phyloP scores from a whole-genome alignment of 192 early-diverging fungal species.

The Kappamyces sp. region DNA sequence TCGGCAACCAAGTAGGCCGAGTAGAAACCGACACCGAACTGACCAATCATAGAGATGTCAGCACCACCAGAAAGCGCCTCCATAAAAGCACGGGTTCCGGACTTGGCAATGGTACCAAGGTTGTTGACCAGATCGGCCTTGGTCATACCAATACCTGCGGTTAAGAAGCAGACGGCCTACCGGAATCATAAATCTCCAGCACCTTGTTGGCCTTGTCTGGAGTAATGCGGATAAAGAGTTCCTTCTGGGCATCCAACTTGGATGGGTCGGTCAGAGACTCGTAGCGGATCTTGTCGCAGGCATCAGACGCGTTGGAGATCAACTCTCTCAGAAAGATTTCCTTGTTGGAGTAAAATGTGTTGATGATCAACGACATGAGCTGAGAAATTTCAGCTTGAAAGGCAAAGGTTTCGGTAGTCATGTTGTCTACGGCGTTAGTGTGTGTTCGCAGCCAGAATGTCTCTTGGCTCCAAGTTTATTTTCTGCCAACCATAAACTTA shows the following conservation, averaged over 20 bases:
- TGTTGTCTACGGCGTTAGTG: not conserved
- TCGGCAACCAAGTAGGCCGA: slow-evolving; percentile 99
- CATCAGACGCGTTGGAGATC: slow-evolving; percentile 93
- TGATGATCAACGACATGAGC: slow-evolving; percentile 99
- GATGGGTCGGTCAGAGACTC: slow-evolving; percentile 91
- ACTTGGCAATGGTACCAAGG: slow-evolving; percentile 99
- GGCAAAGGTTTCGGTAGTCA: slow-evolving; percentile 55
- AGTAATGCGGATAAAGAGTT: slow-evolving; percentile 90
- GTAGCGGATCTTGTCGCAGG: slow-evolving; percentile 98
- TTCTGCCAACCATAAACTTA: too few relatives aligned
- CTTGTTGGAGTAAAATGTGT: slow-evolving; percentile 79
- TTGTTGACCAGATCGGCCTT: slow-evolving; percentile 95
- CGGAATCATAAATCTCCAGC: slow-evolving; percentile 81
- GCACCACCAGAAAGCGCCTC: slow-evolving; percentile 92
- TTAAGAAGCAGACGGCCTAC: slow-evolving; percentile 13
- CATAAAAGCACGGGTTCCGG: slow-evolving; percentile 99
- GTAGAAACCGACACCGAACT: slow-evolving; percentile 99
- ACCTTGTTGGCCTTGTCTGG: slow-evolving; percentile 85
- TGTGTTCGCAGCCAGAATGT: too few relatives aligned
- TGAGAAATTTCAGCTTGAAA: slow-evolving; percentile 99
- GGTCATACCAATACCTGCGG: slow-evolving; percentile 81
- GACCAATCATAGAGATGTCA: slow-evolving; percentile 99
- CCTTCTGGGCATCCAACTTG: slow-evolving; percentile 86
- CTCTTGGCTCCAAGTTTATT: too few relatives aligned
- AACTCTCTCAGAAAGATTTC: slow-evolving; percentile 99